Evolutionary conservation across 805 yeast genomes (phyloP).

Genomic region (Ogataea angusta): DNA sequence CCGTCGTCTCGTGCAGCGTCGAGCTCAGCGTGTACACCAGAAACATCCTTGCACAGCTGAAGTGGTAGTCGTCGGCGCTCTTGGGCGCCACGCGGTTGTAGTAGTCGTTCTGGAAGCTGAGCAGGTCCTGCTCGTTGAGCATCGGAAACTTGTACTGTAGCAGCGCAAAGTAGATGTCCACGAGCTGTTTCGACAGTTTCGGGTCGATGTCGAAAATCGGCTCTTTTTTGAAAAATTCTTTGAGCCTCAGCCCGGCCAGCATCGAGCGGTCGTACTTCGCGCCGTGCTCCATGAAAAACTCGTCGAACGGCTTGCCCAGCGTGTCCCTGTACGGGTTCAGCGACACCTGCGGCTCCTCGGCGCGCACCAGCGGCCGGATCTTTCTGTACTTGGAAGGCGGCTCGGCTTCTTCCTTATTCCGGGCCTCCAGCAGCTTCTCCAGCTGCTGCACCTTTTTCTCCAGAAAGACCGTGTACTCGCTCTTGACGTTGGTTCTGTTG

Average conservation of each 20-base stretch:
- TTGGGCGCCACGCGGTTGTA: conserved; percentile 28
- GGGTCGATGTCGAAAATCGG: conserved; percentile 54
- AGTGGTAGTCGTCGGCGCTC: conserved; percentile 44
- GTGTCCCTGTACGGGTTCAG: conserved; percentile 19
- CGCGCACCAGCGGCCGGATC: conserved; percentile 22
- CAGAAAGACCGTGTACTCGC: conserved; percentile 54
- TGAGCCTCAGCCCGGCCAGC: conserved; percentile 44
- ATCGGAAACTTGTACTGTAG: conserved; percentile 57
- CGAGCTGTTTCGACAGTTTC: conserved; percentile 44
- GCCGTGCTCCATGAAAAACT: conserved; percentile 18
- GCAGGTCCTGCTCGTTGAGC: conserved; percentile 49
- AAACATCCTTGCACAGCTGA: conserved; percentile 55
- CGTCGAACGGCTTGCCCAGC: conserved; percentile 21
- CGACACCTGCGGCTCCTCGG: conserved; percentile 6
- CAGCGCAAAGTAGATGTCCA: conserved; percentile 54
- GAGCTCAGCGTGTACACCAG: conserved; percentile 51
- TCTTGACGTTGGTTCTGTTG: conserved; percentile 41
- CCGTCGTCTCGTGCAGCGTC: conserved; percentile 51
- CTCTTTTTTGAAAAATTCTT: conserved; percentile 43
- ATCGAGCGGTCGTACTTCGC: conserved; percentile 19
- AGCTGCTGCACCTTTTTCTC: conserved; percentile 53
- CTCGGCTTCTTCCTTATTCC: conserved; percentile 6
- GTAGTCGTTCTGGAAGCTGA: conserved; percentile 48
- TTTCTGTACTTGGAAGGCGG: conserved; percentile 28
- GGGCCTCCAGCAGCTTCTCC: conserved; percentile 43